Percentiles rank a stretch among this genome's conserved stretches.
These are phyloP conservation scores for Podospora conica DNA, from an alignment of 495 filamentous ascomycete species.

Conservation along the genomic window DNA sequence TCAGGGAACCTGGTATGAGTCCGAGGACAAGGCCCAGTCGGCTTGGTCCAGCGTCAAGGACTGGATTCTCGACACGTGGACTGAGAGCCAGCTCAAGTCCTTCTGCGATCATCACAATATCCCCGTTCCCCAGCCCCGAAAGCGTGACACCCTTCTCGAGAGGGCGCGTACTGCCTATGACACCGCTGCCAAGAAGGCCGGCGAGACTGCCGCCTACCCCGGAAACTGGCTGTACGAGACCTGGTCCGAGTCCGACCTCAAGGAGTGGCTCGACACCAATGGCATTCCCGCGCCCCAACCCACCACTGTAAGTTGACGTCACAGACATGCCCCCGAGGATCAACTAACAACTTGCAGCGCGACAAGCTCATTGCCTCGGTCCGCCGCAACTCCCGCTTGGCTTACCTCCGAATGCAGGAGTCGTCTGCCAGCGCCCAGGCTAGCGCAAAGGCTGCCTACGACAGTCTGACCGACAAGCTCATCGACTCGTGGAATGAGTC, in stretches of 20 bases:
- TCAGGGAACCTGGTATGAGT: conserved; percentile 66
- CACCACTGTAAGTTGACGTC: conserved; percentile 44
- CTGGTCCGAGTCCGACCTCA: conserved; percentile 59
- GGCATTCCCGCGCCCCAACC: conserved; percentile 87
- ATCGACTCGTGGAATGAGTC: conserved; percentile 87
- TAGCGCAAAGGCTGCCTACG: conserved; percentile 61
- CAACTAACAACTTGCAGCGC: conserved; percentile 37
- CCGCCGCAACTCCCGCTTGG: conserved; percentile 82
- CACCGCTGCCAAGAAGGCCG: conserved; percentile 70
- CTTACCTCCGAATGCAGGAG: conserved; percentile 58
- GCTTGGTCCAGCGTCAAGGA: conserved; percentile 68
- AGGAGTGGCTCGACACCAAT: conserved; percentile 81
- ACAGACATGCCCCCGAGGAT: too few species aligned
- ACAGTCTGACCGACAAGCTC: conserved; percentile 70
- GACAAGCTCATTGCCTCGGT: conserved; percentile 85
- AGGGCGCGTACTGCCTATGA: conserved; percentile 78
- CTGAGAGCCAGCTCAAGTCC: conserved; percentile 67
- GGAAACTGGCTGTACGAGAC: conserved; percentile 92
- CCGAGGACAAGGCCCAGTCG: conserved; percentile 62
- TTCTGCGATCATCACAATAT: conserved; percentile 87
- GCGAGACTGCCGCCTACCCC: conserved; percentile 76
- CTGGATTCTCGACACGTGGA: conserved; percentile 92
- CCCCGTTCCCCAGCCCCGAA: conserved; percentile 77
- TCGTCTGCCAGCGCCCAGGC: conserved; percentile 55
- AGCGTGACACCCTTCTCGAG: conserved; percentile 73